phyloP scores from a whole-genome alignment of 2,329 filamentous ascomycete genomes.

The Ceratocystis albifundus region DNA sequence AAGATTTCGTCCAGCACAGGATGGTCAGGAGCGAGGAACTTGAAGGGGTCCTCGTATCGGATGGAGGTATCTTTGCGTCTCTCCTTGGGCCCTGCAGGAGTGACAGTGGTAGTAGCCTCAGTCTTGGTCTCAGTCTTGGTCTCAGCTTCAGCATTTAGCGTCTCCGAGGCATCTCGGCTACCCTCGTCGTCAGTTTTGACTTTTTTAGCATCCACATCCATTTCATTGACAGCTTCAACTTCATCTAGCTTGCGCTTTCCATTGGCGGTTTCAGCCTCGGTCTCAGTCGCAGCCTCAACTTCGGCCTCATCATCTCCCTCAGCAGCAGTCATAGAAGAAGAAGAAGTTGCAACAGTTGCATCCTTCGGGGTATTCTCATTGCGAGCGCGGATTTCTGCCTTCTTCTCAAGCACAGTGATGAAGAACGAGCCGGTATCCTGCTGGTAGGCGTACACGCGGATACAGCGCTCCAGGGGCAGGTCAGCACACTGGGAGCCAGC shows the following conservation, averaged over 20 bases:
- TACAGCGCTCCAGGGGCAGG: slow-evolving; percentile 77
- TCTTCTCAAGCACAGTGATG: slow-evolving; percentile 89
- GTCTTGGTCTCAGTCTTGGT: slow-evolving; percentile 13
- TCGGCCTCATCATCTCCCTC: slow-evolving; percentile 27
- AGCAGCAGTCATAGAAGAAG: slow-evolving; percentile 4
- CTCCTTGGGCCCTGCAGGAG: neutral
- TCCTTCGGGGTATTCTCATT: slow-evolving; percentile 45
- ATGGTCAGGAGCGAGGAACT: slow-evolving; percentile 67
- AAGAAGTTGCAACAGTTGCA: slow-evolving; percentile 21
- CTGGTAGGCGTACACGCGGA: slow-evolving; percentile 86
- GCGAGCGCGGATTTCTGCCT: slow-evolving; percentile 67
- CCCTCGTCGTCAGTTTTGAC: slow-evolving; percentile 23
- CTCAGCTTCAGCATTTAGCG: slow-evolving; percentile 15
- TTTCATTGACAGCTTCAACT: slow-evolving; percentile 30
- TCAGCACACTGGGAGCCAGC: slow-evolving; percentile 42
- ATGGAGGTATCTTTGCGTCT: slow-evolving; percentile 38
- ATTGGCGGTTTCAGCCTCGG: slow-evolving; percentile 28
- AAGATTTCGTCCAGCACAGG: slow-evolving; percentile 66
- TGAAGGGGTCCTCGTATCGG: slow-evolving; percentile 72
- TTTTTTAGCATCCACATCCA: slow-evolving; percentile 32
- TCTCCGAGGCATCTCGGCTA: slow-evolving; percentile 23
- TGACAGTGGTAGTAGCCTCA: slow-evolving; percentile 6
- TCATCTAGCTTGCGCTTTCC: slow-evolving; percentile 32
- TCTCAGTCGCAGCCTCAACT: slow-evolving; percentile 27
- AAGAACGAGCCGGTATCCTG: slow-evolving; percentile 98